Percentiles rank a stretch among this genome's conserved stretches.
phyloP scores from a whole-genome alignment of 2,329 filamentous ascomycete species.

The Acephala macrosclerotiorum region DNA sequence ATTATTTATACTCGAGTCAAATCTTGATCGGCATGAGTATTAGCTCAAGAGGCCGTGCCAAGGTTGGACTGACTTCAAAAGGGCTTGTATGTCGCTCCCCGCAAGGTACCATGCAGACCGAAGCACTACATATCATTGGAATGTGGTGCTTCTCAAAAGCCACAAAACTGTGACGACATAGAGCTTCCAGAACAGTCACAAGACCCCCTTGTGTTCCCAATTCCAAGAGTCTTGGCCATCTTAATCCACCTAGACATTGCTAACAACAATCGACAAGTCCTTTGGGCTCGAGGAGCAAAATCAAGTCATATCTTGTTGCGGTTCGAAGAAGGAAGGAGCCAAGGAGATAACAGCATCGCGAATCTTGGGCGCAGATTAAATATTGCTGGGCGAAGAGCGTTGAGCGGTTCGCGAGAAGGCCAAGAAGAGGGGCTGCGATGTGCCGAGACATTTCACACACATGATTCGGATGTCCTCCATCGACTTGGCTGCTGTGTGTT shows the following conservation, averaged over 20 bases:
- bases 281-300: background rate
- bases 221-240: background rate
- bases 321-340: slow-evolving; percentile 11
- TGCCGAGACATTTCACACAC: background rate
- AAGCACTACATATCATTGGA: background rate
- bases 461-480: background rate
- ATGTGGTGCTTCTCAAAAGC: background rate
- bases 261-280: background rate
- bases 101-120: background rate
- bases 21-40: background rate
- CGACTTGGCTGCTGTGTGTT: background rate
- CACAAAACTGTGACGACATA: background rate
- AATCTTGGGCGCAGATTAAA: slow-evolving; percentile 6
- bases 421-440: slow-evolving; percentile 6
- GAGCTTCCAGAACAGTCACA: background rate
- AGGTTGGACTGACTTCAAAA: background rate
- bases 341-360: slow-evolving; percentile 11
- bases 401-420: background rate
- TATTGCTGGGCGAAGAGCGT: background rate
- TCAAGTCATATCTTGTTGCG: background rate
- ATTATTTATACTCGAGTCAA: background rate
- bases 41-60: background rate
- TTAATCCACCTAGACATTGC: background rate
- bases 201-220: background rate
- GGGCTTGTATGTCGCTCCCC: background rate